These are phyloP conservation scores for Parathielavia appendiculata DNA, from an alignment of 495 filamentous ascomycete genomes.

Conservation along the genomic window DNA sequence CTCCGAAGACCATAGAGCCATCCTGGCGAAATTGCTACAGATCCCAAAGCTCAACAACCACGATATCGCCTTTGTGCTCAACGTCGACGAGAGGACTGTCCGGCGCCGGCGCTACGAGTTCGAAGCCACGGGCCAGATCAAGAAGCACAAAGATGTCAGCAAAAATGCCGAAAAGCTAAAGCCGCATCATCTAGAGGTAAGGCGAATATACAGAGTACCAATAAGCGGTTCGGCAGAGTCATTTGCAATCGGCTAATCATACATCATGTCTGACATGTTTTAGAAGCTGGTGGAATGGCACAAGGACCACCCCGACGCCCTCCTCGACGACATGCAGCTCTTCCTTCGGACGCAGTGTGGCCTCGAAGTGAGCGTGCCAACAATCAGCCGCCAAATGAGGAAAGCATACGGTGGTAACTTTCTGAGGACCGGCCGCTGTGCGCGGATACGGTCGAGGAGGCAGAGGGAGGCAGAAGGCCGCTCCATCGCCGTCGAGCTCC, in stretches of 20 bases:
- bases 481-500: constrained; percentile 12
- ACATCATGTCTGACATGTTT: background rate
- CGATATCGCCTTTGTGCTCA: constrained; percentile 26
- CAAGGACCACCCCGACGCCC: constrained; percentile 25
- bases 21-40: constrained; percentile 23
- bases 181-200: constrained; percentile 24
- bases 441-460: constrained; percentile 15
- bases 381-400: constrained; percentile 19
- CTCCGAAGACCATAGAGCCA: constrained; percentile 19
- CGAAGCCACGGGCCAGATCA: constrained; percentile 20
- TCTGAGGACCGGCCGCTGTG: constrained; percentile 7
- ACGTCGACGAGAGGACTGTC: constrained; percentile 24
- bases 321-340: constrained; percentile 30
- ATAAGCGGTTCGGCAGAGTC: background rate
- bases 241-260: background rate
- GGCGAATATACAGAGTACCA: background rate
- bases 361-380: constrained; percentile 24
- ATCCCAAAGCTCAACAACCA: constrained; percentile 27
- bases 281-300: constrained; percentile 30
- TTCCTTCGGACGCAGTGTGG: constrained; percentile 23
- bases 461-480: constrained; percentile 19
- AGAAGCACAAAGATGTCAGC: constrained; percentile 24
- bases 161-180: constrained; percentile 34
- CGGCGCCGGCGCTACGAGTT: constrained; percentile 26
- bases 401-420: constrained; percentile 13